A percentile compares a stretch with the other conserved stretches of the same genome.
phyloP scores from a whole-genome alignment of 2,329 filamentous ascomycete genomes.

The Byssothecium circinans region DNA sequence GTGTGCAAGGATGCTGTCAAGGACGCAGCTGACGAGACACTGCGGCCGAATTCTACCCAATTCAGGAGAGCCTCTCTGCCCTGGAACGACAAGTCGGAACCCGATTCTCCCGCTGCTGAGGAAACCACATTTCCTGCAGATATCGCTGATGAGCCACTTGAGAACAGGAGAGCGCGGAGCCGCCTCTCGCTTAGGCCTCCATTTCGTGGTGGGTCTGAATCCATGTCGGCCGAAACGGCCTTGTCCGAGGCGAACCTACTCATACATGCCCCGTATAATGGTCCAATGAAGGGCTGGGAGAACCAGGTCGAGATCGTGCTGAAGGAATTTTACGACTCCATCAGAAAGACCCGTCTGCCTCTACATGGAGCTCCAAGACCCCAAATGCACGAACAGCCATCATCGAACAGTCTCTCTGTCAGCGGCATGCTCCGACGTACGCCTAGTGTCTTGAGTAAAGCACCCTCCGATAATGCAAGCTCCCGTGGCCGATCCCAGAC shows the following conservation, averaged over 20 bases:
- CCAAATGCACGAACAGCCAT: conserved; percentile 49
- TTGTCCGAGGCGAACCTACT: conserved; percentile 68
- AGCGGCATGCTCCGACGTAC: conserved; percentile 75
- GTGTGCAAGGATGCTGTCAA: conserved; percentile 69
- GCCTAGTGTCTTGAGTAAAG: conserved; percentile 89
- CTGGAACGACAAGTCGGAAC: conserved; percentile 41
- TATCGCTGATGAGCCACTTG: conserved; percentile 35
- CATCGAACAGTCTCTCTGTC: conserved; percentile 68
- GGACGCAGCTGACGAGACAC: conserved; percentile 36
- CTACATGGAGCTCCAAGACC: conserved; percentile 70
- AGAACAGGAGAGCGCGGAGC: conserved; percentile 42
- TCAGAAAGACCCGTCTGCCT: conserved; percentile 82
- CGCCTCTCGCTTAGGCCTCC: conserved; percentile 49
- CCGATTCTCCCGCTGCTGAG: conserved; percentile 35
- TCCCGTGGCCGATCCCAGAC: conserved; percentile 70
- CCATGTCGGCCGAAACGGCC: conserved; percentile 38
- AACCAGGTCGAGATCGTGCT: conserved; percentile 85
- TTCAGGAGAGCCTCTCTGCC: conserved; percentile 39
- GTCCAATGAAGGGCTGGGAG: conserved; percentile 80
- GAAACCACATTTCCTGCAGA: conserved; percentile 31
- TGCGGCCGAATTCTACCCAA: conserved; percentile 38
- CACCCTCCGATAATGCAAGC: conserved; percentile 77
- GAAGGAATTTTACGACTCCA: conserved; percentile 88
- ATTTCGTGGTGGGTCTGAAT: conserved; percentile 40
- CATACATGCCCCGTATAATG: conserved; percentile 75